Conservation (phyloP, 371 early-diverging fungal genomes). For the Mortierella sp. region DNA sequence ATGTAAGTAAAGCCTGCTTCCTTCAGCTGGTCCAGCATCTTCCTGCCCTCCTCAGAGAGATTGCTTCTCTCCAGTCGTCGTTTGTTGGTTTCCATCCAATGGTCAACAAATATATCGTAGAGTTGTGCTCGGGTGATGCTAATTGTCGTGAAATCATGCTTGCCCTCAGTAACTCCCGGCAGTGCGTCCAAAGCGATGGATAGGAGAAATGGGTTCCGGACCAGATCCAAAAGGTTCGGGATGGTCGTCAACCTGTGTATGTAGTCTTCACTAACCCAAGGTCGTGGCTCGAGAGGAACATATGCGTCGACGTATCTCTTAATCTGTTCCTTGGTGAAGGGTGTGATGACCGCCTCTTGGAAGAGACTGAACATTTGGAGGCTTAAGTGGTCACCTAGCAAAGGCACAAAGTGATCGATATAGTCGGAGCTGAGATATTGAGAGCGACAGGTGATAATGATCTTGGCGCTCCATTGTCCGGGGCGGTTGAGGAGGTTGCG, state of each 20-base stretch:
- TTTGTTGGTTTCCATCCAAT: constrained; percentile 14
- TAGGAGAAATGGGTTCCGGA: constrained; percentile 2
- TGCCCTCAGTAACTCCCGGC: background rate
- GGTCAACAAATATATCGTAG: background rate
- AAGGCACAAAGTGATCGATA: background rate
- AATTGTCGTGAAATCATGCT: background rate
- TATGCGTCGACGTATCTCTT: background rate
- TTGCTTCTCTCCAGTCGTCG: background rate
- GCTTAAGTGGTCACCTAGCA: background rate
- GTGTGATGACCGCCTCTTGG: constrained; percentile 11
- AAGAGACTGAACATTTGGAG: background rate
- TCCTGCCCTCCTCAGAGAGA: background rate
- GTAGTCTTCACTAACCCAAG: background rate
- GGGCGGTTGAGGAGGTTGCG: constrained; percentile 12
- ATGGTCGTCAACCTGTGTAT: background rate
- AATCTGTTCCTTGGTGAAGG: constrained; percentile 17
- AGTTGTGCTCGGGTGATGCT: background rate
- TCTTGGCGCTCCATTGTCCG: constrained; percentile 9
- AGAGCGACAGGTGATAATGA: constrained; percentile 26
- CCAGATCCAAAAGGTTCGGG: background rate
- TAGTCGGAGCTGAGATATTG: constrained; percentile 2
- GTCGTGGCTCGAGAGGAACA: background rate
- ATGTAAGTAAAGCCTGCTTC: background rate
- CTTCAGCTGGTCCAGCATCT: background rate
- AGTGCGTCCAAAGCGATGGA: background rate